These are phyloP conservation scores for Durusdinium trenchii DNA, from an alignment of 73 alveolate species.

Conservation along the genomic window DNA sequence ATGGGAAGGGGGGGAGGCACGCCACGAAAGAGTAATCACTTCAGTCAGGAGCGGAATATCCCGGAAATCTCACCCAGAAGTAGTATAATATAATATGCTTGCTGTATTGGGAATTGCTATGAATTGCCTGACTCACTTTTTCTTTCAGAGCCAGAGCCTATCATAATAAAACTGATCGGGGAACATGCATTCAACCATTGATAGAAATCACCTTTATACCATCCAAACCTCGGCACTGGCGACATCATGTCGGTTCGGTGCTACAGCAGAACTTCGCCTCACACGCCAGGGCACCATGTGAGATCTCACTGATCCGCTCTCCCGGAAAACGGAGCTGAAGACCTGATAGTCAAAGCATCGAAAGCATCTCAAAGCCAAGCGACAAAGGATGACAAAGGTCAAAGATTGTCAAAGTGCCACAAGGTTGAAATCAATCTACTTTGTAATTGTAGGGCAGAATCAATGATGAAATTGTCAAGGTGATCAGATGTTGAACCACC, in stretches of 20 bases:
- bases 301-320: constrained; percentile 72
- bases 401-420: too few relatives aligned
- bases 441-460: too few relatives aligned
- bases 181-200: neutral
- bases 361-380: neutral
- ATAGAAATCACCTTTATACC: too few relatives aligned
- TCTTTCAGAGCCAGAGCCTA: too few relatives aligned
- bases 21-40: neutral
- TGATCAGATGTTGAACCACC: neutral
- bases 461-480: neutral
- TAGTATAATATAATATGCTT: too few relatives aligned
- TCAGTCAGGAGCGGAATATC: too few relatives aligned
- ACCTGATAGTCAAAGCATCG: constrained; percentile 1
- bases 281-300: neutral
- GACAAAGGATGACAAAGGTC: neutral
- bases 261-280: neutral
- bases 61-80: too few relatives aligned
- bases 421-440: too few relatives aligned
- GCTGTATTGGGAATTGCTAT: neutral
- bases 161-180: neutral
- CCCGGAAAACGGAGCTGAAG: constrained; percentile 56
- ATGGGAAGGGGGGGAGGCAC: neutral
- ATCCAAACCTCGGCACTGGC: too few relatives aligned
- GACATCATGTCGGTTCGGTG: neutral
- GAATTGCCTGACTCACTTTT: too few relatives aligned